Percentiles rank a stretch among this genome's conserved stretches.
These are phyloP conservation scores for Carex myosuroides DNA, from an alignment of 176 grass and related monocot species.

Conservation along the genomic window DNA sequence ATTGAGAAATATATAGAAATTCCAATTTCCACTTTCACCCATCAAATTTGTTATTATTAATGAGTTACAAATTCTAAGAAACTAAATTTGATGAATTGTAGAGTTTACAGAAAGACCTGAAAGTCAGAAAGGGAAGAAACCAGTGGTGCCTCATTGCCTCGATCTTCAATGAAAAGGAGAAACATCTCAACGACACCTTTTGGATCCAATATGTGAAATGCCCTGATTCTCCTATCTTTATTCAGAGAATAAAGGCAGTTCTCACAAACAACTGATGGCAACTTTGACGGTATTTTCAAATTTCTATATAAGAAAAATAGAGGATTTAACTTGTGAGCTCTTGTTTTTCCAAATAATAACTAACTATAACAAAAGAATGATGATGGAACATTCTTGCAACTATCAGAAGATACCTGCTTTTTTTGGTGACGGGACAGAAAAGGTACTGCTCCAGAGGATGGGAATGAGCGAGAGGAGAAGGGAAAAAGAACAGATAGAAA, in stretches of 20 bases:
- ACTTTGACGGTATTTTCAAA: constrained; percentile 80
- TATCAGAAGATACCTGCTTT: not conserved
- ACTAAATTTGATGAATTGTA: constrained; percentile 4
- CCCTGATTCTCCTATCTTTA: constrained; percentile 66
- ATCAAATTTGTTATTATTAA: not conserved
- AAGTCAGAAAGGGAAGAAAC: constrained; percentile 19
- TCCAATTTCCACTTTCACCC: not conserved
- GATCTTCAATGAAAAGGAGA: constrained; percentile 75
- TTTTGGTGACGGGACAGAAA: not conserved
- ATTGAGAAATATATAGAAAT: too few relatives aligned
- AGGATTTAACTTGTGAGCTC: not conserved
- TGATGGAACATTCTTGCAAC: not conserved
- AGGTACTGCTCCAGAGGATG: not conserved
- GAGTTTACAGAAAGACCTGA: constrained; percentile 19
- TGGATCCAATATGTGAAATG: constrained; percentile 91
- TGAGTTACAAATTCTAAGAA: not conserved
- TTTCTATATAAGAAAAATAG: constrained; percentile 45
- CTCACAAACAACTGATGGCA: constrained; percentile 86
- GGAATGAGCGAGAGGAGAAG: too few relatives aligned
- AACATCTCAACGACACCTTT: constrained; percentile 78
- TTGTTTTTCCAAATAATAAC: not conserved
- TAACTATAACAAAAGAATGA: not conserved
- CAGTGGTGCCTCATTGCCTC: constrained; percentile 30
- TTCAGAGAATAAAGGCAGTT: constrained; percentile 88
- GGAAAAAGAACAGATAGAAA: too few relatives aligned